Conservation (phyloP, 2,329 filamentous ascomycete genomes). For the Penicillium sclerotiorum region DNA sequence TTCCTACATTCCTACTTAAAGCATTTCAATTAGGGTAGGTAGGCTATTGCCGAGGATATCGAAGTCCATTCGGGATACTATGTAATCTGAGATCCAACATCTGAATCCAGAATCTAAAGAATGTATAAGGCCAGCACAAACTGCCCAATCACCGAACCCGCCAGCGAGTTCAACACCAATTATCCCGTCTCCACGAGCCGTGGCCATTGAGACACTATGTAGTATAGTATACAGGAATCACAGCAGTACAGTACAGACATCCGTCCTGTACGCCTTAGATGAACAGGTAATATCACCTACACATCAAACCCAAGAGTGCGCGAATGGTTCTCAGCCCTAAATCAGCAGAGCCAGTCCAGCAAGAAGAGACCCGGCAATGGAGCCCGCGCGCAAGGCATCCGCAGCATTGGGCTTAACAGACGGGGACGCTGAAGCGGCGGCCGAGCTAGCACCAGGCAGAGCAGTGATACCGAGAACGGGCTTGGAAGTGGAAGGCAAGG, state of each 20-base stretch:
- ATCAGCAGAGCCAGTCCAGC: constrained; percentile 23
- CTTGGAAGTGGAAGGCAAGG: constrained; percentile 7
- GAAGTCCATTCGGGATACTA: constrained; percentile 22
- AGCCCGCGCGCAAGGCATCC: constrained; percentile 16
- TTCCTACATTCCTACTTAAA: too few relatives aligned
- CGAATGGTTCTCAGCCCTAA: constrained; percentile 3
- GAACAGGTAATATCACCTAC: background rate
- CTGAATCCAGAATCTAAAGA: constrained; percentile 8
- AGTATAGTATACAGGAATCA: constrained; percentile 1
- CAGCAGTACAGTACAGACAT: background rate
- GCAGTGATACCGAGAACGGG: constrained; percentile 2
- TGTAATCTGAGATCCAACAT: constrained; percentile 5
- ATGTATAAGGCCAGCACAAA: background rate
- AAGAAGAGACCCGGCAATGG: constrained; percentile 22
- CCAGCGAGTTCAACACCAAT: constrained; percentile 6
- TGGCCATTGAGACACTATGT: background rate
- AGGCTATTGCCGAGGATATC: constrained; percentile 18
- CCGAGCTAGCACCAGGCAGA: constrained; percentile 6
- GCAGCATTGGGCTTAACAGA: constrained; percentile 22
- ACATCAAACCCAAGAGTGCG: background rate
- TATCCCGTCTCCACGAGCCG: background rate
- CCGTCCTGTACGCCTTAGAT: background rate
- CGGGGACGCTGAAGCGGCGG: constrained; percentile 10
- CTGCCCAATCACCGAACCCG: background rate
- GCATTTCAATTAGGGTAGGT: too few relatives aligned